Evolutionary conservation across 148 eudicot species (phyloP).

Genomic region (Rhododendron griersonianum): DNA sequence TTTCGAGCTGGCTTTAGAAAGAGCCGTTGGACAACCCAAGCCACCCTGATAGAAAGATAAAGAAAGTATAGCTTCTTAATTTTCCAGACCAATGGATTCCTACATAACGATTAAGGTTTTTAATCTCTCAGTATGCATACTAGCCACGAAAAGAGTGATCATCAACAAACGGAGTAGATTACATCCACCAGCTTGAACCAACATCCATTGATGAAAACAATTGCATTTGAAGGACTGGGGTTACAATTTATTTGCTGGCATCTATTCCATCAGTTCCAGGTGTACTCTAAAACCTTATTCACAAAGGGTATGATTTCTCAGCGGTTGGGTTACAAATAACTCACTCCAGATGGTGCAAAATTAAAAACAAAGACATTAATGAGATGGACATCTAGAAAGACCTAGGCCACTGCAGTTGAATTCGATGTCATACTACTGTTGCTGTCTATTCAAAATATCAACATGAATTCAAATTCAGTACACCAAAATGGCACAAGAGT

Average conservation of each 20-base stretch:
- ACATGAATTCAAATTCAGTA: neutral
- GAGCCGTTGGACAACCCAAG: neutral
- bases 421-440: neutral
- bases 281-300: neutral
- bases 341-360: neutral
- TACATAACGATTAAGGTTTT: too few species aligned
- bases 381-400: neutral
- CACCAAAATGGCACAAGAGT: neutral
- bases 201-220: neutral
- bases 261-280: neutral
- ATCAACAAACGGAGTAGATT: neutral
- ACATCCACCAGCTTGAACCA: neutral
- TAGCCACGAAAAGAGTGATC: too few species aligned
- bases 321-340: neutral
- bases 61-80: neutral
- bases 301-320: neutral
- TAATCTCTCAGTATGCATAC: too few species aligned
- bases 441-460: neutral
- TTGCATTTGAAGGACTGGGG: neutral
- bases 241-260: neutral
- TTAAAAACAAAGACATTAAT: neutral
- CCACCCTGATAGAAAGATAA: neutral
- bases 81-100: too few species aligned
- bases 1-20: neutral
- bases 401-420: neutral